A percentile compares a stretch with the other conserved stretches of the same genome.
phyloP scores from a whole-genome alignment of 140 eudicot genomes.

The Flaveria floridana region DNA sequence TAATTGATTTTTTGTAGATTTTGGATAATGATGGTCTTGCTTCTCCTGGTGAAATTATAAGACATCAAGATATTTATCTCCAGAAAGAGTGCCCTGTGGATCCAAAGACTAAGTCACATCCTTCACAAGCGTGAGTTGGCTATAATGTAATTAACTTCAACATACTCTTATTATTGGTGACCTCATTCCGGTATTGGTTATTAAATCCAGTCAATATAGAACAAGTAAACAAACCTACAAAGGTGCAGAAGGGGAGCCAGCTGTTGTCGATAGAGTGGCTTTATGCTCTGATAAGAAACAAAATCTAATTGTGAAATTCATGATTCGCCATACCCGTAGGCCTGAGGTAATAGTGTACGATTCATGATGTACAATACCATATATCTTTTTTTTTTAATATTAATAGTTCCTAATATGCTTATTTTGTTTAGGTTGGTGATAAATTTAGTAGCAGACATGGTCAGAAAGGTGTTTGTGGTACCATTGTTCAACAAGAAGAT shows the following conservation, averaged over 20 bases:
- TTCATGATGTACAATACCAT: background rate
- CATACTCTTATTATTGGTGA: background rate
- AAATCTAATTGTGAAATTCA: slow-evolving; percentile 63
- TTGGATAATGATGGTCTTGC: slow-evolving; percentile 97
- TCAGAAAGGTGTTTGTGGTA: slow-evolving; percentile 99
- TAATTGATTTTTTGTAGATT: slow-evolving; percentile 40
- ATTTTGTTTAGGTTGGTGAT: slow-evolving; percentile 72
- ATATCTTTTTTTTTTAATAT: background rate
- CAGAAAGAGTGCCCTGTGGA: slow-evolving; percentile 58
- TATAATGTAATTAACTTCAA: background rate
- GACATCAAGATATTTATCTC: slow-evolving; percentile 66
- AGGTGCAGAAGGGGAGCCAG: slow-evolving; percentile 88
- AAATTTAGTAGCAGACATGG: slow-evolving; percentile 98
- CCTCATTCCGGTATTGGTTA: slow-evolving; percentile 28
- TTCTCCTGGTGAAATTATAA: slow-evolving; percentile 87
- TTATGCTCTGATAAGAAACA: slow-evolving; percentile 55
- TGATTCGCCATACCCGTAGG: slow-evolving; percentile 91
- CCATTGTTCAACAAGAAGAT: slow-evolving; percentile 94
- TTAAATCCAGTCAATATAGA: slow-evolving; percentile 52
- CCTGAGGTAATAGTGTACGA: slow-evolving; percentile 70
- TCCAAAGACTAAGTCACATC: slow-evolving; percentile 42
- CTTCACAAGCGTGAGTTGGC: slow-evolving; percentile 36
- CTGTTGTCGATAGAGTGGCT: slow-evolving; percentile 86
- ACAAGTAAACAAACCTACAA: slow-evolving; percentile 58
- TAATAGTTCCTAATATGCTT: slow-evolving; percentile 2